Conservation (phyloP, 163 green algal genomes). For the Scenedesmus sp. region DNA sequence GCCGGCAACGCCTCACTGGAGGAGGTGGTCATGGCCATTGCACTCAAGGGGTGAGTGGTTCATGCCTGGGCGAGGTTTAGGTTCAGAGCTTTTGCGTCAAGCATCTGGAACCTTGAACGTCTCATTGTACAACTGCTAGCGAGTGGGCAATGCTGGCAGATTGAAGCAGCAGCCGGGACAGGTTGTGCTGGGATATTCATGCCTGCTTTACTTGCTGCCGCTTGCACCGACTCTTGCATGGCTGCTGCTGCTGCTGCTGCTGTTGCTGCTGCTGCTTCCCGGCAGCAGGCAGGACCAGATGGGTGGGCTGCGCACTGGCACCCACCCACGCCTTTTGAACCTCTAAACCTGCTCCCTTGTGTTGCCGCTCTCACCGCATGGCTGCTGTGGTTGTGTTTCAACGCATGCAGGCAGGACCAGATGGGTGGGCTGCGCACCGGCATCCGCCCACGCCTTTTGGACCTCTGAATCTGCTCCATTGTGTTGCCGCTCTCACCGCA, state of each 20-base stretch:
- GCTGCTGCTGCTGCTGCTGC: neutral
- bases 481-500: neutral
- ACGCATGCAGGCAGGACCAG: conserved; percentile 69
- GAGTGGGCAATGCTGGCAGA: no score
- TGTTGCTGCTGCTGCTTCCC: neutral
- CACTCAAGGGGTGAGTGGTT: conserved; percentile 77
- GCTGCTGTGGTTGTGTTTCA: neutral
- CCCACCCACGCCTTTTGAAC: no score
- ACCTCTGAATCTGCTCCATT: neutral
- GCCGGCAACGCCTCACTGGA: conserved; percentile 97
- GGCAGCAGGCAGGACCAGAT: neutral
- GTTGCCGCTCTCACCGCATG: neutral
- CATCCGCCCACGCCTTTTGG: conserved; percentile 72
- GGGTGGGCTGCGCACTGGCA: no score
- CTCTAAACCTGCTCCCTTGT: neutral
- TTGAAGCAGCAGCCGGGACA: no score
- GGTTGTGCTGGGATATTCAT: no score
- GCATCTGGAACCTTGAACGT: no score
- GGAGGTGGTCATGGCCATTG: conserved; percentile 97
- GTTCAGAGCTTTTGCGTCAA: no score
- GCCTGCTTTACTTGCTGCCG: no score
- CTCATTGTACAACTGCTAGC: no score
- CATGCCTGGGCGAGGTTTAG: no score
- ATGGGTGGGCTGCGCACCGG: conserved; percentile 93
- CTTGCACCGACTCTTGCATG: no score